phyloP scores from a whole-genome alignment of 371 early-diverging fungal genomes.

The Mucor plumbeus region DNA sequence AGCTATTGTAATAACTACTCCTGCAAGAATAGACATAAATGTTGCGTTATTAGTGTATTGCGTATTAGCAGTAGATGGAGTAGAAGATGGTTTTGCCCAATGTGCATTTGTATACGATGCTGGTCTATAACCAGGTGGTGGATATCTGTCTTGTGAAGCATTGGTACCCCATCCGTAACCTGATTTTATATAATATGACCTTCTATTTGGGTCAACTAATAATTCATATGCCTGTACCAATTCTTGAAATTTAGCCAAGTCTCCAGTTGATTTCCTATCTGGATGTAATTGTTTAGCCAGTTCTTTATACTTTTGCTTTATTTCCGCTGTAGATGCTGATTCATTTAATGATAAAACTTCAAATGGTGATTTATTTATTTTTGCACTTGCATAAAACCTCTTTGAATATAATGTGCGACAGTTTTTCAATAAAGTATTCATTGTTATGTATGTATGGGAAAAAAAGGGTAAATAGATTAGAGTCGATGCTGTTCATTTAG shows the following conservation, averaged over 20 bases:
- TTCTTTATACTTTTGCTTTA: constrained; percentile 47
- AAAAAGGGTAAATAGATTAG: neutral
- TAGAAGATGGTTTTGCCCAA: constrained; percentile 14
- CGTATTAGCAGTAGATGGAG: constrained; percentile 1
- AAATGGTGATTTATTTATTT: constrained; percentile 31
- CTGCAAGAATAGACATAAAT: constrained; percentile 43
- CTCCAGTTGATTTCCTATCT: constrained; percentile 37
- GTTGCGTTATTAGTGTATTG: constrained; percentile 40
- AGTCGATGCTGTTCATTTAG: neutral
- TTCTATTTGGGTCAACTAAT: constrained; percentile 30
- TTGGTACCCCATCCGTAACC: constrained; percentile 41
- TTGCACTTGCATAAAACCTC: neutral
- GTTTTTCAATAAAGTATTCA: neutral
- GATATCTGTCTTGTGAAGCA: neutral
- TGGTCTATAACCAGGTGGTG: constrained; percentile 18
- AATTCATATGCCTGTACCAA: constrained; percentile 46
- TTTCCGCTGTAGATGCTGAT: constrained; percentile 27
- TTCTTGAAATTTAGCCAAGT: constrained; percentile 41
- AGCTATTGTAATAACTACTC: constrained; percentile 28
- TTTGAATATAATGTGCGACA: neutral
- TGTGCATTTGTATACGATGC: constrained; percentile 23
- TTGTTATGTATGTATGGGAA: neutral
- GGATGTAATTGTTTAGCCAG: constrained; percentile 51
- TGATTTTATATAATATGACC: constrained; percentile 29
- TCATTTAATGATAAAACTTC: constrained; percentile 35